Percentiles rank a stretch among this genome's conserved stretches.
phyloP scores from a whole-genome alignment of 2,329 filamentous ascomycete species.

The Amauroascus verrucosus region DNA sequence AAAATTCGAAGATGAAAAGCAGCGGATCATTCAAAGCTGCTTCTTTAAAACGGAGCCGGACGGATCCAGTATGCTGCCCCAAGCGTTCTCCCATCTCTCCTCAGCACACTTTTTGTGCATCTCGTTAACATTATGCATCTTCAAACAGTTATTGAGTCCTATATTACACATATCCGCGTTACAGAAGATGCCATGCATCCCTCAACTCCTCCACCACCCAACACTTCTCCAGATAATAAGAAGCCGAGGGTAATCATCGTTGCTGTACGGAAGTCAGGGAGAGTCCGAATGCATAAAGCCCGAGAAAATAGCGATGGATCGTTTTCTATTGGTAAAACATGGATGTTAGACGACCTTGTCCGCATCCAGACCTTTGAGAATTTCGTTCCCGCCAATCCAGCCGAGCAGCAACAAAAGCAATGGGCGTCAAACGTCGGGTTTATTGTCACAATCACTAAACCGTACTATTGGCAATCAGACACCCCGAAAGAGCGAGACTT shows the following conservation, averaged over 20 bases:
- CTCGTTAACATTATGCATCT: not conserved
- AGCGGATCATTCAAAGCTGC: slow-evolving; percentile 85
- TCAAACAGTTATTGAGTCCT: slow-evolving; percentile 58
- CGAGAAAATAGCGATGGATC: slow-evolving; percentile 88
- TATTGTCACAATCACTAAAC: slow-evolving; percentile 77
- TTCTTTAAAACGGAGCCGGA: slow-evolving; percentile 83
- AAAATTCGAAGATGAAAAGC: slow-evolving; percentile 93
- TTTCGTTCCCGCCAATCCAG: slow-evolving; percentile 46
- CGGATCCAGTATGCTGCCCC: slow-evolving; percentile 55
- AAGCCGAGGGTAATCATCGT: slow-evolving; percentile 89
- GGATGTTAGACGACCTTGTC: slow-evolving; percentile 84
- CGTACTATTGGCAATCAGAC: slow-evolving; percentile 93
- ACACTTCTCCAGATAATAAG: slow-evolving; percentile 61
- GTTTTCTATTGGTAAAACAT: slow-evolving; percentile 97
- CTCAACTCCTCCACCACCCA: slow-evolving; percentile 71
- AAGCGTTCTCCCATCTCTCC: not conserved
- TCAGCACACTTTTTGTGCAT: not conserved
- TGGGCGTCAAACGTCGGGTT: slow-evolving; percentile 83
- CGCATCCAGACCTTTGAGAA: slow-evolving; percentile 73
- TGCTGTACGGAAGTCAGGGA: slow-evolving; percentile 80
- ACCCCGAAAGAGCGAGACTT: slow-evolving; percentile 96
- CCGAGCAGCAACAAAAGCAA: slow-evolving; percentile 52
- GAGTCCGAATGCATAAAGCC: slow-evolving; percentile 92
- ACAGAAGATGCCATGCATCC: slow-evolving; percentile 76
- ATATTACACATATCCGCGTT: slow-evolving; percentile 94